These are phyloP conservation scores for Fragilariopsis cylindrus DNA, from an alignment of 108 stramenopile species.

Conservation along the genomic window DNA sequence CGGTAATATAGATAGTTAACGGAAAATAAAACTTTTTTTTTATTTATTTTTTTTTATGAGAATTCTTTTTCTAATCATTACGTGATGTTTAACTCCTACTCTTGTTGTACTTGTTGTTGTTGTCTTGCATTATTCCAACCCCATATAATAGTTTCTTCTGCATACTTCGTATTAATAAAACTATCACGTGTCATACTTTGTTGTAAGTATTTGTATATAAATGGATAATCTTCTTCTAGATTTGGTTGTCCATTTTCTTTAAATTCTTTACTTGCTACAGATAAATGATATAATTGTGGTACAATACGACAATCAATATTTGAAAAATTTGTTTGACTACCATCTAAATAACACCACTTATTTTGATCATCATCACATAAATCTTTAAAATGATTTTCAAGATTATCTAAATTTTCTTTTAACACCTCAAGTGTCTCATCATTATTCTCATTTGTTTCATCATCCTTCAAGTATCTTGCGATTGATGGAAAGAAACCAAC, in stretches of 20 bases:
- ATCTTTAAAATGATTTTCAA: conserved; percentile 54
- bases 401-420: conserved; percentile 34
- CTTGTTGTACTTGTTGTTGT: neutral
- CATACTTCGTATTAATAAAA: conserved; percentile 66
- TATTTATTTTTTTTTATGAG: no score
- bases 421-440: conserved; percentile 44
- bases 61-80: no score
- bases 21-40: no score
- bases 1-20: no score
- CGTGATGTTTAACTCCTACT: no score
- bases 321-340: conserved; percentile 42
- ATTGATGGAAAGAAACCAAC: conserved; percentile 83
- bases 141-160: conserved; percentile 73
- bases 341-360: conserved; percentile 41
- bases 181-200: conserved; percentile 54
- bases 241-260: conserved; percentile 54
- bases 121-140: conserved; percentile 69
- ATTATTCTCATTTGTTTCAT: conserved; percentile 54
- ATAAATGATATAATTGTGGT: conserved; percentile 81
- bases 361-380: conserved; percentile 5
- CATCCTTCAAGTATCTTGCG: conserved; percentile 73
- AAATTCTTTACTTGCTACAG: conserved; percentile 55
- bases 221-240: conserved; percentile 49
- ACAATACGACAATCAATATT: conserved; percentile 72
- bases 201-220: conserved; percentile 60